phyloP scores from a whole-genome alignment of 208 protist genomes.

The Trypanosoma mega region DNA sequence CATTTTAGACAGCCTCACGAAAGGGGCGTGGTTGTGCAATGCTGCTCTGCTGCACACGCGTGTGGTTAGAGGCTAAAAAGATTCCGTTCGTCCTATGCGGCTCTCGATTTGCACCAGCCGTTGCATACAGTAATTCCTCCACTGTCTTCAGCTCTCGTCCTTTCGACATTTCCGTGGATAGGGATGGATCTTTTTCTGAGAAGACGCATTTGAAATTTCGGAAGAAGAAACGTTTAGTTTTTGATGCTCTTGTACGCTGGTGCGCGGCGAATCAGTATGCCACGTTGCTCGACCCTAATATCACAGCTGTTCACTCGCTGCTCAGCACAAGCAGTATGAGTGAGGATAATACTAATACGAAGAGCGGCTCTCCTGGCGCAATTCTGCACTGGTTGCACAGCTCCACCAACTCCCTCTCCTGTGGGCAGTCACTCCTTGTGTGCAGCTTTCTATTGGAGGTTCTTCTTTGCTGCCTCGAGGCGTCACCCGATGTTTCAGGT shows the following conservation, averaged over 20 bases:
- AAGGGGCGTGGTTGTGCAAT: background rate
- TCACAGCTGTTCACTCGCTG: no score
- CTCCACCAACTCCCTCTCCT: slow-evolving; percentile 42
- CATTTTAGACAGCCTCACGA: background rate
- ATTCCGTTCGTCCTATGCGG: slow-evolving; percentile 31
- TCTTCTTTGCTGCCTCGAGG: slow-evolving; percentile 25
- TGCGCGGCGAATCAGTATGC: slow-evolving; percentile 60
- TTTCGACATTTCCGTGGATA: background rate
- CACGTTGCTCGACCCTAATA: background rate
- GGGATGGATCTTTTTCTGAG: background rate
- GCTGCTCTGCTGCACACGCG: slow-evolving; percentile 5
- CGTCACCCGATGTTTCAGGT: background rate
- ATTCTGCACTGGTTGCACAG: slow-evolving; percentile 56
- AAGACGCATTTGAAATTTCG: slow-evolving; percentile 14
- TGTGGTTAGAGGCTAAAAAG: slow-evolving; percentile 17
- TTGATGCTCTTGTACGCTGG: slow-evolving; percentile 65
- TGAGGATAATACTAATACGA: no score
- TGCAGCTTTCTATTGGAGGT: slow-evolving; percentile 74
- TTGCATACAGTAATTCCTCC: background rate
- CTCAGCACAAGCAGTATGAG: no score
- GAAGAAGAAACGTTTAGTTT: slow-evolving; percentile 49
- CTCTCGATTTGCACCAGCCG: slow-evolving; percentile 25
- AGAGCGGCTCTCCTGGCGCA: no score
- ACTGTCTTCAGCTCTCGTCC: background rate
- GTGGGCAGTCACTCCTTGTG: slow-evolving; percentile 72